phyloP scores from a whole-genome alignment of 768 basidiomycete genomes.

The Naematelia aurantialba region DNA sequence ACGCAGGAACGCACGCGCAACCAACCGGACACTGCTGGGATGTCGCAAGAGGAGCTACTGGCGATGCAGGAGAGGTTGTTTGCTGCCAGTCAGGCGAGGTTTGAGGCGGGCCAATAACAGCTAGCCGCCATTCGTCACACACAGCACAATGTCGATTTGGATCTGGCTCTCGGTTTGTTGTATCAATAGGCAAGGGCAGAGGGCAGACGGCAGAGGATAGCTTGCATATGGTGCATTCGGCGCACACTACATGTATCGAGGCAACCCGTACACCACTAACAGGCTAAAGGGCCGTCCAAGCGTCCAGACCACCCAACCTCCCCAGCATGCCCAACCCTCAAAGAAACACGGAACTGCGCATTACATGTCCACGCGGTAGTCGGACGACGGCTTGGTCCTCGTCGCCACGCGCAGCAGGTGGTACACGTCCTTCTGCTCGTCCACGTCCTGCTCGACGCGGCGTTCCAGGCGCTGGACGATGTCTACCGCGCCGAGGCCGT shows the following conservation, averaged over 20 bases:
- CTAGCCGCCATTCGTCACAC: neutral
- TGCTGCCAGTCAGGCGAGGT: constrained; percentile 68
- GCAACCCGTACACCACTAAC: too few species aligned
- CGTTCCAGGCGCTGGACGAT: constrained; percentile 32
- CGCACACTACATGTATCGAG: too few species aligned
- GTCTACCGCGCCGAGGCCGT: constrained; percentile 20
- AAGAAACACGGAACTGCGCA: too few species aligned
- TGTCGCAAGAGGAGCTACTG: constrained; percentile 84
- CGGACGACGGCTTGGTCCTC: neutral
- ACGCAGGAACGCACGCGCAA: constrained; percentile 38
- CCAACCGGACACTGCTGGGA: constrained; percentile 63
- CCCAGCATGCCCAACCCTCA: too few species aligned
- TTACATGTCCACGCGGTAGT: too few species aligned
- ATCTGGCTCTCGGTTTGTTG: too few species aligned
- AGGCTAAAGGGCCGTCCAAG: too few species aligned
- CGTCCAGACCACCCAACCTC: too few species aligned
- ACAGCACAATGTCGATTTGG: too few species aligned
- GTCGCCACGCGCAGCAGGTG: neutral
- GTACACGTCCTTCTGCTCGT: constrained; percentile 20
- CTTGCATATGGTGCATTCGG: too few species aligned
- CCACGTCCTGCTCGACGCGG: constrained; percentile 34
- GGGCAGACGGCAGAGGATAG: too few species aligned
- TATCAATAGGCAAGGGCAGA: too few species aligned
- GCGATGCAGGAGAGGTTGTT: constrained; percentile 87
- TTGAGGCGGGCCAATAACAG: constrained; percentile 43